These are phyloP conservation scores for Vickermania ingenoplastis DNA, from an alignment of 208 protist genomes.

Conservation along the genomic window DNA sequence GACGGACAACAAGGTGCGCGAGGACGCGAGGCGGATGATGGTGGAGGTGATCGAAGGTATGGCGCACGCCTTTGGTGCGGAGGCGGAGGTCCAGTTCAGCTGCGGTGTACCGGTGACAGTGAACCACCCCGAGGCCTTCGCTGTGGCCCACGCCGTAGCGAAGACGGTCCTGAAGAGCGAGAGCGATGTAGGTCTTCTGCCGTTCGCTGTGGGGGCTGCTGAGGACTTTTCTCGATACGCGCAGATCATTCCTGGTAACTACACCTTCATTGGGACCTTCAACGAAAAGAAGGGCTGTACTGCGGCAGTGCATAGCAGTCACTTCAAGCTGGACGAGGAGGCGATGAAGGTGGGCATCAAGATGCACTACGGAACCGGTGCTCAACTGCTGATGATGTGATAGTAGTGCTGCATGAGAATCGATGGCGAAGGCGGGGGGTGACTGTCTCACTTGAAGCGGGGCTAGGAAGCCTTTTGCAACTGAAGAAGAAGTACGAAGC, in stretches of 20 bases:
- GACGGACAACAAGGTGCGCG: conserved; percentile 17
- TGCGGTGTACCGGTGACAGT: conserved; percentile 31
- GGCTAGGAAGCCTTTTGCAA: too few species aligned
- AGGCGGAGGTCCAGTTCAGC: conserved; percentile 16
- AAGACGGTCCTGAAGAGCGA: conserved; percentile 17
- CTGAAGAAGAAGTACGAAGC: too few species aligned
- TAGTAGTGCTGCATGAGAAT: not conserved
- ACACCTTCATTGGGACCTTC: conserved; percentile 33
- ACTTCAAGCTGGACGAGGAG: conserved; percentile 42
- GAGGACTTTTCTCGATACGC: conserved; percentile 41
- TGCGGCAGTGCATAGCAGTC: conserved; percentile 28
- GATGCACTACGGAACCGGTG: conserved; percentile 35
- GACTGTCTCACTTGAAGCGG: too few species aligned
- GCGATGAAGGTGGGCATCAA: conserved; percentile 37
- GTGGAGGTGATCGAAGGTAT: conserved; percentile 23
- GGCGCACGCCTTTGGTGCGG: conserved; percentile 16
- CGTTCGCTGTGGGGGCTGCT: conserved; percentile 15
- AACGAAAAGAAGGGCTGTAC: conserved; percentile 15
- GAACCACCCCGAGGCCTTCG: conserved; percentile 26
- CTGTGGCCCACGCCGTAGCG: conserved; percentile 20
- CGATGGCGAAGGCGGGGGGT: too few species aligned
- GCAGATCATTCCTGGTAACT: conserved; percentile 22
- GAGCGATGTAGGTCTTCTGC: conserved; percentile 16
- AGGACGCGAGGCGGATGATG: conserved; percentile 11
- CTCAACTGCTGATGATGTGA: conserved; percentile 27